Evolutionary conservation across 2,329 filamentous ascomycete species (phyloP).

Genomic region (Cercospora sp.): DNA sequence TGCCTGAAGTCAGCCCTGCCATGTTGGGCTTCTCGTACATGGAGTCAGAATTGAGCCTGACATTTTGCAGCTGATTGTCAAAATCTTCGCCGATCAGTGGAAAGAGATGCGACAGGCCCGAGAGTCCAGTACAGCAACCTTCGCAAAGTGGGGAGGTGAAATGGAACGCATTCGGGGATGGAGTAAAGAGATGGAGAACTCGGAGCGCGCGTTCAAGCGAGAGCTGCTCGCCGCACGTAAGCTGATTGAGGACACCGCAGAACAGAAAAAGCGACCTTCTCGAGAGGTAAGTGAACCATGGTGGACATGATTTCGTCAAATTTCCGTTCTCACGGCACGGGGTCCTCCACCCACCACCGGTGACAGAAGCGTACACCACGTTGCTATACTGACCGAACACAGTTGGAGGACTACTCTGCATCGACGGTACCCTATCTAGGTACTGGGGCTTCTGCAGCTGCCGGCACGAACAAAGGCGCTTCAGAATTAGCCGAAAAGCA

Average conservation of each 20-base stretch:
- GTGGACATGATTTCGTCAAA: background rate
- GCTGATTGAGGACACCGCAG: constrained; percentile 76
- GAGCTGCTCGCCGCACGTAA: constrained; percentile 78
- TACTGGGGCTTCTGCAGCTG: constrained; percentile 60
- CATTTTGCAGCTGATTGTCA: constrained; percentile 63
- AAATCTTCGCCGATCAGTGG: constrained; percentile 83
- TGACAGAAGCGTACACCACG: background rate
- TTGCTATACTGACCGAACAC: background rate
- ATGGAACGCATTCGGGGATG: constrained; percentile 91
- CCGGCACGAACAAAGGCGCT: constrained; percentile 55
- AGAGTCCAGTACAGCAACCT: constrained; percentile 61
- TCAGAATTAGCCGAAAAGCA: constrained; percentile 71
- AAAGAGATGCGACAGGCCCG: constrained; percentile 74
- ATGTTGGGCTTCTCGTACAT: background rate
- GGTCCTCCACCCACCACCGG: background rate
- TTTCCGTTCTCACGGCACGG: background rate
- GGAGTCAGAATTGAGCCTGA: constrained; percentile 1
- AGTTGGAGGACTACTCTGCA: constrained; percentile 82
- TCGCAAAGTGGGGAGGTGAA: constrained; percentile 70
- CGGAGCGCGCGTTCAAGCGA: constrained; percentile 77
- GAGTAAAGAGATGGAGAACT: constrained; percentile 89
- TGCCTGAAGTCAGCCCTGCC: background rate
- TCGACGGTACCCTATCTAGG: constrained; percentile 88
- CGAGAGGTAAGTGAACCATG: constrained; percentile 56
- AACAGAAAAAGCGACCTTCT: constrained; percentile 72